These are phyloP conservation scores for Erodium trifolium DNA, from an alignment of 441 rosid species.

Conservation along the genomic window DNA sequence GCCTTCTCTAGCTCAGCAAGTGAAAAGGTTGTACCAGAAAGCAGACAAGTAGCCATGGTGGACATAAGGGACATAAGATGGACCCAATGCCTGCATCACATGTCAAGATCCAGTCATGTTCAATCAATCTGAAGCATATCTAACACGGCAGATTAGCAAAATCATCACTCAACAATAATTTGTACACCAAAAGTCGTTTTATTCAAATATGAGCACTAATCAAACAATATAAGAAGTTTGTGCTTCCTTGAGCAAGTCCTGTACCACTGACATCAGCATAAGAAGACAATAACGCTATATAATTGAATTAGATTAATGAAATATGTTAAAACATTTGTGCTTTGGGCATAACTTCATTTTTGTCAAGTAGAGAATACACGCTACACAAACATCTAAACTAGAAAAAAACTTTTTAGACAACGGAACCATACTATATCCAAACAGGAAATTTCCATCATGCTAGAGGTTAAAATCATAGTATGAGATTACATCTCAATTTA, in stretches of 20 bases:
- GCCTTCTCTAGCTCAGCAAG: slow-evolving; percentile 67
- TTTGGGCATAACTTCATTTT: not conserved
- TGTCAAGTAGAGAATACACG: not conserved
- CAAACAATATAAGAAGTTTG: too few species aligned
- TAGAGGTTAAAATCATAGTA: too few species aligned
- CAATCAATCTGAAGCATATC: not conserved
- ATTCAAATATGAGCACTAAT: too few species aligned
- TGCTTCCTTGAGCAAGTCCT: not conserved
- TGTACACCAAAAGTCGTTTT: too few species aligned
- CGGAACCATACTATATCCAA: too few species aligned
- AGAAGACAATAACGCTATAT: not conserved
- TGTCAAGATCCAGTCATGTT: too few species aligned
- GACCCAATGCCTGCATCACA: not conserved
- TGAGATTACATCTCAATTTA: too few species aligned
- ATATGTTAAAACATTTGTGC: not conserved
- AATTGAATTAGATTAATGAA: not conserved
- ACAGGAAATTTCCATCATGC: too few species aligned
- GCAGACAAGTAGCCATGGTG: slow-evolving; percentile 65
- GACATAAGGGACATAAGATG: slow-evolving; percentile 57
- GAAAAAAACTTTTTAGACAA: not conserved
- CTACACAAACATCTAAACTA: not conserved
- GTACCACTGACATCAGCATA: not conserved
- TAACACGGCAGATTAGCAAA: too few species aligned
- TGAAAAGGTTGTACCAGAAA: slow-evolving; percentile 83
- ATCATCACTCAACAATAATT: not conserved